Conservation (phyloP, 2,329 filamentous ascomycete genomes). For the Dothistroma pini region DNA sequence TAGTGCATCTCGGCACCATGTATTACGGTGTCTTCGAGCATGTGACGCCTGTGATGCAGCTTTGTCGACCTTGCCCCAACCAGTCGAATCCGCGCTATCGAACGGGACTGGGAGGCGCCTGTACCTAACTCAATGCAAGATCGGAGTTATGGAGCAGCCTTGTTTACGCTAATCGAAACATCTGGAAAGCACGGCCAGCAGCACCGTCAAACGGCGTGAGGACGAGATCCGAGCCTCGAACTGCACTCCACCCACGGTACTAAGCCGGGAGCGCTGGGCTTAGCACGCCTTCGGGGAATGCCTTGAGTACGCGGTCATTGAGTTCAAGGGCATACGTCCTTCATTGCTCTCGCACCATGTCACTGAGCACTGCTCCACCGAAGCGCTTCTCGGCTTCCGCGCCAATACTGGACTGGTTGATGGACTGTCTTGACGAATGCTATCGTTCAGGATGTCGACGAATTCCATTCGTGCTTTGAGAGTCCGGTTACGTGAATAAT, state of each 20-base stretch:
- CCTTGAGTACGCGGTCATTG: background rate
- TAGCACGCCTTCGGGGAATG: background rate
- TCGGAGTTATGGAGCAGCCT: no score
- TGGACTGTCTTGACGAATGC: background rate
- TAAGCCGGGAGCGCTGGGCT: background rate
- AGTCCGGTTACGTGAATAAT: background rate
- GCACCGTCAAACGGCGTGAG: background rate
- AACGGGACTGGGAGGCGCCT: no score
- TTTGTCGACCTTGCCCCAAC: no score
- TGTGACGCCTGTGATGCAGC: no score
- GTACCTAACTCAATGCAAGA: no score
- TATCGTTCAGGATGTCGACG: slow-evolving; percentile 7
- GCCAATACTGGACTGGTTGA: background rate
- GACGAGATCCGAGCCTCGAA: background rate
- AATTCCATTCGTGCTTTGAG: background rate
- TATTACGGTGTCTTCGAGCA: no score
- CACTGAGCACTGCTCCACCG: slow-evolving; percentile 2
- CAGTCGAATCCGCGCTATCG: no score
- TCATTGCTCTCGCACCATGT: background rate
- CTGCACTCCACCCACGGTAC: background rate
- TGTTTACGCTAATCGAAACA: background rate
- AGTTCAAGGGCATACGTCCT: background rate
- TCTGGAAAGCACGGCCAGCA: background rate
- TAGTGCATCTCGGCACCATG: no score
- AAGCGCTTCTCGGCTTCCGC: background rate